phyloP scores from a whole-genome alignment of 2,329 filamentous ascomycete genomes.

The Penicillium sp. region DNA sequence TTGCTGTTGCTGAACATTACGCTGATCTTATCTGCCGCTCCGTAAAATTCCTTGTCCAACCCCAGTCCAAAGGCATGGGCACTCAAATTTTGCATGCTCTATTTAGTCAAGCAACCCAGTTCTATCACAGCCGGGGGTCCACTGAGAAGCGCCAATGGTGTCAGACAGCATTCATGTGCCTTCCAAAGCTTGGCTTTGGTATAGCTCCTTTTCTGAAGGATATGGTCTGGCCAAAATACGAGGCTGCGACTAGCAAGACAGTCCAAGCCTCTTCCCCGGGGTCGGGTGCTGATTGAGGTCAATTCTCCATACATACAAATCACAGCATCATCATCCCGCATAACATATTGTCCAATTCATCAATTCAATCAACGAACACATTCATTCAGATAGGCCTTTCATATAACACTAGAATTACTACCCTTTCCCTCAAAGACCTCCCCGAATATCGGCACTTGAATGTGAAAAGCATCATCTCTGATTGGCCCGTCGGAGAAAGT shows the following conservation, averaged over 20 bases:
- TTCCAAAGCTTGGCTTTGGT: constrained; percentile 25
- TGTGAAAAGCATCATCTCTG: constrained; percentile 27
- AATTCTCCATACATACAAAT: no score
- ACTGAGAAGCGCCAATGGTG: constrained; percentile 28
- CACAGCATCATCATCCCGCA: not conserved
- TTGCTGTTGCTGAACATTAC: not conserved
- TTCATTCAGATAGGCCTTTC: not conserved
- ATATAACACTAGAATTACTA: not conserved
- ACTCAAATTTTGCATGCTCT: not conserved
- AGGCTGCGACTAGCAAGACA: not conserved
- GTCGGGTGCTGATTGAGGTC: not conserved
- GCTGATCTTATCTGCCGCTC: not conserved
- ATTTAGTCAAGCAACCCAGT: not conserved
- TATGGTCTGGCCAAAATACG: constrained; percentile 32
- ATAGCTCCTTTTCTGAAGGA: constrained; percentile 30
- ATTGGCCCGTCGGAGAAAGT: constrained; percentile 28
- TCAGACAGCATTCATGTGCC: constrained; percentile 11
- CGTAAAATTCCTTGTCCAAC: not conserved
- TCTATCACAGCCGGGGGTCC: not conserved
- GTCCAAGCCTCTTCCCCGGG: constrained; percentile 4
- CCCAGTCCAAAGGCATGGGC: not conserved
- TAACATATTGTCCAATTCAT: not conserved
- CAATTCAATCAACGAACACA: not conserved
- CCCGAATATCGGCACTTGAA: constrained; percentile 28
- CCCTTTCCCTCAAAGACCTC: not conserved